These are phyloP conservation scores for slime mould (Dictyostelium discoideum) DNA, from an alignment of 78 protist genomes.

Conservation along the genomic window DNA sequence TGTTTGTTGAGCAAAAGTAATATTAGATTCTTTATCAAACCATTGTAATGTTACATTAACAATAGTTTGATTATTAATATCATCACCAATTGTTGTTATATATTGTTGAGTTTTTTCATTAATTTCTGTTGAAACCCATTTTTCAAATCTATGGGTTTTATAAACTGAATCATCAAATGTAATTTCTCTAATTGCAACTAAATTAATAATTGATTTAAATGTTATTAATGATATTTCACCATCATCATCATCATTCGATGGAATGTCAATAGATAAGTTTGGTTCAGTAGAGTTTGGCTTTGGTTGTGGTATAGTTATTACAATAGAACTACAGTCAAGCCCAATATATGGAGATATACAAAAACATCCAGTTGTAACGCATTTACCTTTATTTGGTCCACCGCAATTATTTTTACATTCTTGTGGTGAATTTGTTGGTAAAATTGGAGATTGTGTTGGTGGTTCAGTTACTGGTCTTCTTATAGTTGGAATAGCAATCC, in stretches of 20 bases:
- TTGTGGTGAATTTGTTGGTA: not conserved
- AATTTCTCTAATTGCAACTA: not conserved
- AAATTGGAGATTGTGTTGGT: not conserved
- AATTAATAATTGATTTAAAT: not conserved
- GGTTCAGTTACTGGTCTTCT: not conserved
- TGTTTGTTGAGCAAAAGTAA: not conserved
- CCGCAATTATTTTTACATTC: not conserved
- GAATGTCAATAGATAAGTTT: not conserved
- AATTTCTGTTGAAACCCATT: not conserved
- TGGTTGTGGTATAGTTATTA: not conserved
- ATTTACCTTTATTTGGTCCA: not conserved
- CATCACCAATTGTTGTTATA: not conserved
- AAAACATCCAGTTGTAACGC: not conserved
- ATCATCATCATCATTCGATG: not conserved
- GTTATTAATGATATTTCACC: not conserved
- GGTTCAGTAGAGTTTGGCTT: not conserved
- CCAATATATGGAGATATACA: constrained; percentile 18
- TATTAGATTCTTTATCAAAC: not conserved
- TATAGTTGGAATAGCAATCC: not conserved
- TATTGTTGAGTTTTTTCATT: not conserved
- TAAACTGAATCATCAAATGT: not conserved
- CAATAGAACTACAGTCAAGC: not conserved
- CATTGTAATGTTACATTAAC: not conserved
- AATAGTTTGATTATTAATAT: not conserved
- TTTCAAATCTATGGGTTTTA: not conserved